Evolutionary conservation across 192 early-diverging fungal genomes (phyloP).

Genomic region (Neocallimastix lanati): DNA sequence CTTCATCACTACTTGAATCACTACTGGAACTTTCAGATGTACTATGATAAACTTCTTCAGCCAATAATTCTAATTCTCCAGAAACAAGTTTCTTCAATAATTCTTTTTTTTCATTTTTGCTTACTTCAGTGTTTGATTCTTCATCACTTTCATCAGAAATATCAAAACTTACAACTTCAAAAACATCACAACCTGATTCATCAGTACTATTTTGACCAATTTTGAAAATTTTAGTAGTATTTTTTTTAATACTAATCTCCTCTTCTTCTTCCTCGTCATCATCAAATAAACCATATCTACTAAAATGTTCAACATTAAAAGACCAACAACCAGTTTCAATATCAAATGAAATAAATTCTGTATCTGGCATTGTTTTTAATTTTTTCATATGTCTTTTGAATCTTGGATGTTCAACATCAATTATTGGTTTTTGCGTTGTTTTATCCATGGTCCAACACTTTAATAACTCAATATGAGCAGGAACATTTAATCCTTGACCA

Average conservation of each 20-base stretch:
- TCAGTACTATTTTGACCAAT: neutral
- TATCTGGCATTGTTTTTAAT: slow-evolving; percentile 51
- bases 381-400: slow-evolving; percentile 47
- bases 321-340: slow-evolving; percentile 62
- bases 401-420: slow-evolving; percentile 43
- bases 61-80: slow-evolving; percentile 15
- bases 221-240: neutral
- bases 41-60: slow-evolving; percentile 7
- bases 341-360: slow-evolving; percentile 58
- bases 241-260: neutral
- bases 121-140: neutral
- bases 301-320: slow-evolving; percentile 65
- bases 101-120: slow-evolving; percentile 21
- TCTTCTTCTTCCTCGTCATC: slow-evolving; percentile 13
- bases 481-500: slow-evolving; percentile 77
- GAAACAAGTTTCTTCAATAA: slow-evolving; percentile 4
- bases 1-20: neutral
- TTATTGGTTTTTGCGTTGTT: slow-evolving; percentile 41
- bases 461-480: slow-evolving; percentile 56
- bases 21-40: neutral
- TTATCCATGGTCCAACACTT: slow-evolving; percentile 76
- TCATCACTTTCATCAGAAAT: neutral
- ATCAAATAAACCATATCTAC: slow-evolving; percentile 50
- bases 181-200: neutral
- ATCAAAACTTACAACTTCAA: neutral